Conservation (phyloP, 2,329 filamentous ascomycete species). For the Talaromyces sp. region DNA sequence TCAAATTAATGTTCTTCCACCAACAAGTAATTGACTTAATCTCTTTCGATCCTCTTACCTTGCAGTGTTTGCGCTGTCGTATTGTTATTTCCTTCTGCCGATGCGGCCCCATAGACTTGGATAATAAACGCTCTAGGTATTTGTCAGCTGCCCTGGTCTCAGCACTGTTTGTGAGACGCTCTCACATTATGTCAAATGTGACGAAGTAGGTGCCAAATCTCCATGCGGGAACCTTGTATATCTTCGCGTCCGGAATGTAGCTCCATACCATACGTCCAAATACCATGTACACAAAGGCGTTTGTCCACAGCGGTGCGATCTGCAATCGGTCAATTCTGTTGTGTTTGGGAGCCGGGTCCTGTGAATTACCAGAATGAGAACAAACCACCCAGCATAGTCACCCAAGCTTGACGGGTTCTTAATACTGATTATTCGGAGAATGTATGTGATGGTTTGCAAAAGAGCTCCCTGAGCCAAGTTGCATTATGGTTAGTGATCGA, state of each 20-base stretch:
- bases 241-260: slow-evolving; percentile 30
- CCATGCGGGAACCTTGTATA: slow-evolving; percentile 32
- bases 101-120: neutral
- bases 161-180: neutral
- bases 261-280: slow-evolving; percentile 42
- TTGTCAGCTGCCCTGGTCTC: no score
- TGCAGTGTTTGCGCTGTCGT: slow-evolving; percentile 16
- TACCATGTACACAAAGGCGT: slow-evolving; percentile 44
- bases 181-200: slow-evolving; percentile 28
- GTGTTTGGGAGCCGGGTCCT: no score
- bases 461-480: slow-evolving; percentile 14
- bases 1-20: neutral
- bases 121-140: neutral
- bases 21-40: neutral
- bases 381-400: neutral
- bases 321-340: slow-evolving; percentile 37
- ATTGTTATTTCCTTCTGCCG: neutral
- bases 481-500: slow-evolving; percentile 39
- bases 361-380: neutral
- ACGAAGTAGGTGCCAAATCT: slow-evolving; percentile 36
- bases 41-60: slow-evolving; percentile 20
- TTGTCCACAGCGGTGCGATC: slow-evolving; percentile 33
- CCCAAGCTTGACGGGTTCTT: slow-evolving; percentile 30
- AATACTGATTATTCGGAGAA: slow-evolving; percentile 37
- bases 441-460: slow-evolving; percentile 31